A percentile compares a stretch with the other conserved stretches of the same genome.
These are phyloP conservation scores for Pseudocercospora crystallina DNA, from an alignment of 2,329 filamentous ascomycete genomes.

Conservation along the genomic window DNA sequence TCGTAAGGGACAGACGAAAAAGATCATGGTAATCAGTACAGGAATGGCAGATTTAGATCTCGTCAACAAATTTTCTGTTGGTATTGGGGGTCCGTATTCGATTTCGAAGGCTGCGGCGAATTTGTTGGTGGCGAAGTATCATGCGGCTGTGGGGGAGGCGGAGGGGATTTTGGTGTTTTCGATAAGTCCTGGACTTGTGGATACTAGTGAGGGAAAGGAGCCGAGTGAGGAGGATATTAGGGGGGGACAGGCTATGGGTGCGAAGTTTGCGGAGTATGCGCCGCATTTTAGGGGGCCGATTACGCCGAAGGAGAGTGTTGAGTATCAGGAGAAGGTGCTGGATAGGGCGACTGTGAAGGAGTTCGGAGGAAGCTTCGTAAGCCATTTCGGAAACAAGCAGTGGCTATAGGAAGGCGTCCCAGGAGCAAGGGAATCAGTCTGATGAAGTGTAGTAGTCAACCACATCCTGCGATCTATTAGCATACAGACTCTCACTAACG, in stretches of 20 bases:
- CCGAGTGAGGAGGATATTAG: conserved; percentile 27
- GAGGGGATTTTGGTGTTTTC: conserved; percentile 31
- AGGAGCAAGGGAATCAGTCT: too few relatives aligned
- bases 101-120: conserved; percentile 32
- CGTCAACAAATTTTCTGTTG: conserved; percentile 21
- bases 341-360: conserved; percentile 47
- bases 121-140: conserved; percentile 30
- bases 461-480: conserved; percentile 16
- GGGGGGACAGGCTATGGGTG: conserved; percentile 32
- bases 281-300: conserved; percentile 33
- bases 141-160: conserved; percentile 24
- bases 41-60: conserved; percentile 32
- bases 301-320: conserved; percentile 30
- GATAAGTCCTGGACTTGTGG: conserved; percentile 31
- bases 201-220: conserved; percentile 24
- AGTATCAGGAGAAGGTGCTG: conserved; percentile 31
- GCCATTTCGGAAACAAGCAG: conserved; percentile 53
- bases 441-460: conserved; percentile 28
- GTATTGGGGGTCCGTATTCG: conserved; percentile 24
- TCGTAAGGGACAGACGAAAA: conserved; percentile 26
- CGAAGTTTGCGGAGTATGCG: conserved; percentile 35
- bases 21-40: conserved; percentile 28
- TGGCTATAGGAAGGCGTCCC: too few relatives aligned
- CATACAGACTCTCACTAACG: background rate
- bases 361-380: conserved; percentile 53